A percentile compares a stretch with the other conserved stretches of the same genome.
Evolutionary conservation across 2,329 filamentous ascomycete genomes (phyloP).

Genomic region (Teratosphaeria zuluensis): DNA sequence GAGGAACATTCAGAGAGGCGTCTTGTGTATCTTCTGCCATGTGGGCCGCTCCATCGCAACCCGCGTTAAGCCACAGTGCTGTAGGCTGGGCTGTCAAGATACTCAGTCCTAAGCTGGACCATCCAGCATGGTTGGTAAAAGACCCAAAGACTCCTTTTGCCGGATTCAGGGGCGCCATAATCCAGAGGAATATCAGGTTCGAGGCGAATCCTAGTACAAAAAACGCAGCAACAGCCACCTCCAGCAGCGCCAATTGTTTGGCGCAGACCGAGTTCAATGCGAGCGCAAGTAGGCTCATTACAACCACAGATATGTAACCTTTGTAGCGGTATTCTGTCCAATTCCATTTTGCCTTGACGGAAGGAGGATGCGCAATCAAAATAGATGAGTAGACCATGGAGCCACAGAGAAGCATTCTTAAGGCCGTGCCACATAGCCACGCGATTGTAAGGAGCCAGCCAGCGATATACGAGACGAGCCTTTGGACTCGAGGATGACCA

Average conservation of each 20-base stretch:
- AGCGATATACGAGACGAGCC: constrained; percentile 31
- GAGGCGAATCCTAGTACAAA: constrained; percentile 43
- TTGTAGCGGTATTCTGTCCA: not conserved
- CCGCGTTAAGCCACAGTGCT: constrained; percentile 13
- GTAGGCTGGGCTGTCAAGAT: constrained; percentile 6
- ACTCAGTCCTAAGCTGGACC: constrained; percentile 12
- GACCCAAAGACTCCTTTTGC: constrained; percentile 22
- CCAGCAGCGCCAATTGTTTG: constrained; percentile 36
- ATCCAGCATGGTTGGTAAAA: constrained; percentile 40
- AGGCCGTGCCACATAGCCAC: constrained; percentile 9
- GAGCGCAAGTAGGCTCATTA: constrained; percentile 14
- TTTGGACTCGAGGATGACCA: constrained; percentile 29
- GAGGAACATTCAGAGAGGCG: constrained; percentile 20
- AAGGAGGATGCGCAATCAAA: not conserved
- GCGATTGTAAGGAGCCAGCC: constrained; percentile 13
- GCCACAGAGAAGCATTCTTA: constrained; percentile 7
- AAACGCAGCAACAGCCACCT: constrained; percentile 38
- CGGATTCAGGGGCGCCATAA: constrained; percentile 9
- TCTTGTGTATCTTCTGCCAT: constrained; percentile 23
- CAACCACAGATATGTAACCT: not conserved
- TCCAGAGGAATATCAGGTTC: constrained; percentile 39
- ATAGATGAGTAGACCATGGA: constrained; percentile 24
- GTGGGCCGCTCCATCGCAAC: constrained; percentile 17
- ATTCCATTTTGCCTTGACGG: no score
- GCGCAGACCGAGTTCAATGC: constrained; percentile 37